A percentile compares a stretch with the other conserved stretches of the same genome.
These are phyloP conservation scores for Malus hybrid DNA, from an alignment of 331 rosid species.

Conservation along the genomic window DNA sequence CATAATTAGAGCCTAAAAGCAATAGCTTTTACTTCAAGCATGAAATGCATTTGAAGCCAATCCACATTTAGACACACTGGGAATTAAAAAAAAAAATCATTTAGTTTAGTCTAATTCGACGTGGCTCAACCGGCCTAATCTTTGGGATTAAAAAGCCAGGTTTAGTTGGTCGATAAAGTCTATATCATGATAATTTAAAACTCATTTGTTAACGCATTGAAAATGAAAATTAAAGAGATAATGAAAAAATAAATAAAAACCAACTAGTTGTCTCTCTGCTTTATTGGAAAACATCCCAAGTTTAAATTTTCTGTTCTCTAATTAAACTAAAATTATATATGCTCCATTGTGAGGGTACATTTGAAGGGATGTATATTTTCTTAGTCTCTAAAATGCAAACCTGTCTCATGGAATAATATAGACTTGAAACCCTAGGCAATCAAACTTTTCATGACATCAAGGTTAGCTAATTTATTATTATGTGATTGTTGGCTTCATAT, in stretches of 20 bases:
- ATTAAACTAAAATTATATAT: too few relatives aligned
- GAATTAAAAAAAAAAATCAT: background rate
- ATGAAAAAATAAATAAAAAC: too few relatives aligned
- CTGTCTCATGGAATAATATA: too few relatives aligned
- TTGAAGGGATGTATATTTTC: too few relatives aligned
- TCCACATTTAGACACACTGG: background rate
- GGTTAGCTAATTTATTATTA: too few relatives aligned
- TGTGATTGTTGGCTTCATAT: background rate
- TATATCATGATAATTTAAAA: background rate
- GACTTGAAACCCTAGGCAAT: too few relatives aligned
- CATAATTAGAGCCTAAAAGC: background rate
- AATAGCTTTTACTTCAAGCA: background rate
- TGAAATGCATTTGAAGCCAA: background rate
- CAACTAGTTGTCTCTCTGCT: background rate
- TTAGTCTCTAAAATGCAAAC: too few relatives aligned
- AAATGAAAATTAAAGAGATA: background rate
- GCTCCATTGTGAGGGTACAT: too few relatives aligned
- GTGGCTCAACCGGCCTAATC: background rate
- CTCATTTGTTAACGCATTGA: background rate
- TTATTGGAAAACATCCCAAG: background rate
- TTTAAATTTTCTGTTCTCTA: too few relatives aligned
- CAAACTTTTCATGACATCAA: too few relatives aligned
- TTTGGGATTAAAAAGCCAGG: too few relatives aligned
- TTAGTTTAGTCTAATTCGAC: background rate
- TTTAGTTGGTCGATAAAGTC: background rate